Evolutionary conservation across 139 green algal species (phyloP).

Genomic region (Diplosphaera chodatii): DNA sequence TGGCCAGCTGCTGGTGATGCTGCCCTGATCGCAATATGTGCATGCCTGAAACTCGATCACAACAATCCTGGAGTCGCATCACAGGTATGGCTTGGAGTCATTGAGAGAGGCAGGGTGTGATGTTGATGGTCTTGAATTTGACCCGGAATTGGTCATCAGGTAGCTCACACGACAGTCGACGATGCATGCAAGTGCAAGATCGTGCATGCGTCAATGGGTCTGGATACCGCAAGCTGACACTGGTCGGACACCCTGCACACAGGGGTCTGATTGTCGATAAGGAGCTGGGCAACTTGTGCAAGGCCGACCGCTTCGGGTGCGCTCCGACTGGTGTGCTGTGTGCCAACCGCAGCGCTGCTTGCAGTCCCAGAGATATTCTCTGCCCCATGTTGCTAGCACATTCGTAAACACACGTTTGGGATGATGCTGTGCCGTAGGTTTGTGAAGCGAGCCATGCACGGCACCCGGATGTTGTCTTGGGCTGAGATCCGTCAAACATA

Average conservation of each 20-base stretch:
- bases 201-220: no score
- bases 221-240: no score
- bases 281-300: constrained; percentile 56
- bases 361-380: no score
- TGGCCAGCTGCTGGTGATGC: no score
- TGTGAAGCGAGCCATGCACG: constrained; percentile 91
- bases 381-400: no score
- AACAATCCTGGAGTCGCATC: neutral
- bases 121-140: constrained; percentile 81
- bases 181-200: no score
- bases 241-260: no score
- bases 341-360: no score
- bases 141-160: constrained; percentile 72
- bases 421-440: constrained; percentile 37
- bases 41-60: no score
- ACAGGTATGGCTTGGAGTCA: constrained; percentile 14
- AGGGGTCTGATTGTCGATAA: constrained; percentile 62
- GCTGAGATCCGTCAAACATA: constrained; percentile 69
- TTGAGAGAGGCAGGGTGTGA: constrained; percentile 52
- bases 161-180: no score
- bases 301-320: constrained; percentile 55
- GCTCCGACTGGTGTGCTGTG: no score
- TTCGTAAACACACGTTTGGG: neutral
- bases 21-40: no score
- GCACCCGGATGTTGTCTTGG: constrained; percentile 80